These are phyloP conservation scores for Fusarium chaquense DNA, from an alignment of 2,329 filamentous ascomycete species.

Conservation along the genomic window DNA sequence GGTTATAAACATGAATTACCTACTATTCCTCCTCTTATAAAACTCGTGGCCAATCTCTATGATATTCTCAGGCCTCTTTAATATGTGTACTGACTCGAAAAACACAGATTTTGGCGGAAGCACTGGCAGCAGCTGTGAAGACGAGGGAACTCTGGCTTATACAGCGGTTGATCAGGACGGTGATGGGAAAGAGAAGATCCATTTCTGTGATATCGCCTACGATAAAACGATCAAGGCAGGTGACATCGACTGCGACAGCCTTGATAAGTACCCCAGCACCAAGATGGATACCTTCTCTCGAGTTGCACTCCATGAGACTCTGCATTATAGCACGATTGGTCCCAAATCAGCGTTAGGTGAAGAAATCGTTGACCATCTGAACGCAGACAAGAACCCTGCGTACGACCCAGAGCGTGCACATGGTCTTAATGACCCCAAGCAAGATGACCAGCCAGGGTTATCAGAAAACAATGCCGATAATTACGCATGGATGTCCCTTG, in stretches of 20 bases:
- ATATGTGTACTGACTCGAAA: background rate
- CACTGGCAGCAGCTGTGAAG: background rate
- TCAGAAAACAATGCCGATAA: background rate
- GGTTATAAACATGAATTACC: background rate
- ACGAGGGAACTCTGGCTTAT: background rate
- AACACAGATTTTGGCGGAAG: background rate
- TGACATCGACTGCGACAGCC: background rate
- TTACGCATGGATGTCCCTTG: background rate
- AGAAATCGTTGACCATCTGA: background rate
- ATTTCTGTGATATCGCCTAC: background rate
- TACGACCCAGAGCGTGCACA: background rate
- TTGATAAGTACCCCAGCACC: background rate
- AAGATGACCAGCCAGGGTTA: background rate
- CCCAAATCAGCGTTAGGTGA: background rate
- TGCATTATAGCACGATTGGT: background rate
- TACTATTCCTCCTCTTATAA: background rate
- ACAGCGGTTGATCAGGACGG: background rate
- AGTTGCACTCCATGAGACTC: background rate
- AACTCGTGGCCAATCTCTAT: no score
- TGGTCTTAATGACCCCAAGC: background rate
- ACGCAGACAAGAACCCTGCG: rapidly evolving
- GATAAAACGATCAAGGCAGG: background rate
- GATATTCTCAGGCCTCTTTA: no score
- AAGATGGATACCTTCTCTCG: background rate
- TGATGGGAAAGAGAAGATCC: background rate